Evolutionary conservation across 176 grass and related monocot species (phyloP).

Genomic region (Bromus sterilis): DNA sequence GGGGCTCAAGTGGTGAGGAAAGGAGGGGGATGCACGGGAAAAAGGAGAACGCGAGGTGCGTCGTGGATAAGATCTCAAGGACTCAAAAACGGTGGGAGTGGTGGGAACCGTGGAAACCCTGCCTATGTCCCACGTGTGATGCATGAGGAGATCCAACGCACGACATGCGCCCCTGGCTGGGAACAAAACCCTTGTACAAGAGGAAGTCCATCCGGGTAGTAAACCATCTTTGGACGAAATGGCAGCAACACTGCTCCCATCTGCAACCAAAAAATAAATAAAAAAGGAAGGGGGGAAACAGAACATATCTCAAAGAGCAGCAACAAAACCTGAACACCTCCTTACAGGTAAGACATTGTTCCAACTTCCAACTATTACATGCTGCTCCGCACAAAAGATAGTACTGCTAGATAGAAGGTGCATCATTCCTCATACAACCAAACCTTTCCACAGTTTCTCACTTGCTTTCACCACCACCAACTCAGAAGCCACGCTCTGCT

Average conservation of each 20-base stretch:
- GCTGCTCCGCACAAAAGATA: neutral
- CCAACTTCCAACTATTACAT: neutral
- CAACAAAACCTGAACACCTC: neutral
- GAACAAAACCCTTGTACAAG: too few relatives aligned
- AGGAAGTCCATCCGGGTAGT: neutral
- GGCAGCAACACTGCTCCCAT: neutral
- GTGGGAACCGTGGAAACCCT: too few relatives aligned
- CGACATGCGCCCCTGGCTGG: too few relatives aligned
- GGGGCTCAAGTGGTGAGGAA: too few relatives aligned
- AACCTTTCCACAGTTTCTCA: neutral
- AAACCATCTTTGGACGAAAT: neutral
- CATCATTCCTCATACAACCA: neutral
- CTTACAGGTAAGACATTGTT: slow-evolving; percentile 7
- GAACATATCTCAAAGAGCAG: neutral
- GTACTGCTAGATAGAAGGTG: neutral
- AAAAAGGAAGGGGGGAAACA: neutral
- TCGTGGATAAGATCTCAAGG: too few relatives aligned
- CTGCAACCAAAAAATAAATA: neutral
- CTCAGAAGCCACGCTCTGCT: neutral
- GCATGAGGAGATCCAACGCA: too few relatives aligned
- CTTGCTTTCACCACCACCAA: neutral
- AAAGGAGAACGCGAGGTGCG: too few relatives aligned
- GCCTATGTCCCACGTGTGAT: too few relatives aligned
- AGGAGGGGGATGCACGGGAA: too few relatives aligned
- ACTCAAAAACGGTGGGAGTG: too few relatives aligned